Base-by-base conservation (phyloP, 305 asterid species). In the Fraxinus platypoda region DNA sequence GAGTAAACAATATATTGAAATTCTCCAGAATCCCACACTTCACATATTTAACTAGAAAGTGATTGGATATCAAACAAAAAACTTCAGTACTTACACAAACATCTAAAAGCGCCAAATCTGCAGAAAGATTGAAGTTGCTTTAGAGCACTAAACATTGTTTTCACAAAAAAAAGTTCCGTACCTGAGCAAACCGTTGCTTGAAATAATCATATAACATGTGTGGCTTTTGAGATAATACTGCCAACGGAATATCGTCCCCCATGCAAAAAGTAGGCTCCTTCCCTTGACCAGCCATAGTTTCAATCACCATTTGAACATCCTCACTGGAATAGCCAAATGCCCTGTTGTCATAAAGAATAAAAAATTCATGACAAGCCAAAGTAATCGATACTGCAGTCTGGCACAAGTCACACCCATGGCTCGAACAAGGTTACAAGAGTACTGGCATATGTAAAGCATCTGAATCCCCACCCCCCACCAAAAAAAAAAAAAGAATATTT, bases 221-320 rank as follows among this genome's bases (percentile, higher is more conserved):
- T 1, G 99, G 91, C 89, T 90, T 92, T 78, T 84, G 88, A 76
- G 99, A 96, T 83, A 96, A 88, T 31, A 92, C 93, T 83, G 99
- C 99, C 91, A 95, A 88, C 7, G 99, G 99, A 86, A 91, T 93
- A 90, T 95, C 99, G 81, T 94, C 99, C 79, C 99, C 99, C 99
- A 95, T 95, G 90, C 99, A 95, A 84, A 95, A 95, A 26, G 99
- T 95, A 85, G 99, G 98, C 89, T 96, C 99, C 92, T 94, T 96
- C 84, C 98, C 99, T 88, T 96, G 98, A 85, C 98, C 76, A 85
- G 99, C 99, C 99, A 96, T 96, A 81, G 97, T 83, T 90, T 96
- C 99, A 83, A 96, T 96, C 81, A 96, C 98, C 98, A 96, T 96
- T 88, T 96, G 99, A 82, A 96, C 99, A 89, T 96, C 99, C 96